Evolutionary conservation across 2,329 filamentous ascomycete genomes (phyloP).

Genomic region (Aspergillus niger): DNA sequence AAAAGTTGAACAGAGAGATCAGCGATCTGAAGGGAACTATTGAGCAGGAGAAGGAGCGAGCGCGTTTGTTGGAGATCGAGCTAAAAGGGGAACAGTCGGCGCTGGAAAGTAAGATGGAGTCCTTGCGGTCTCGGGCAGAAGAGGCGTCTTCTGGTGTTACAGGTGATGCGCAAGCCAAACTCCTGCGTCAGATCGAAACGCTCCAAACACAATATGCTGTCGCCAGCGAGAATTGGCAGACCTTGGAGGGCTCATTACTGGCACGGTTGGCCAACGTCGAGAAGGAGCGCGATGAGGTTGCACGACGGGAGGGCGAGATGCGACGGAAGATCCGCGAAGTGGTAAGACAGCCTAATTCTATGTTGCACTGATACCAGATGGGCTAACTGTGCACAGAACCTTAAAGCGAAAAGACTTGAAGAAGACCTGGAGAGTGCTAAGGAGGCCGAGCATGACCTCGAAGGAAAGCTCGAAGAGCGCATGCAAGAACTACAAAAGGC

Average conservation of each 20-base stretch:
- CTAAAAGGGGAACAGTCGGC: constrained; percentile 74
- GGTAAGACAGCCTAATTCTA: constrained; percentile 53
- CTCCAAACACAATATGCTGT: constrained; percentile 93
- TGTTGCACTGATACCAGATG: not conserved
- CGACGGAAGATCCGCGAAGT: constrained; percentile 86
- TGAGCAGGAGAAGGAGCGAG: constrained; percentile 70
- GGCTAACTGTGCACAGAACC: constrained; percentile 53
- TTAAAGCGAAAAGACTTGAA: constrained; percentile 68
- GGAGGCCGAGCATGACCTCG: constrained; percentile 43
- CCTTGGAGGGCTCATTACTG: constrained; percentile 84
- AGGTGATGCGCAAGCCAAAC: constrained; percentile 82
- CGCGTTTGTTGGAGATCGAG: constrained; percentile 70
- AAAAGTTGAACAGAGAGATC: constrained; percentile 70
- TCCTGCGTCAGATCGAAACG: constrained; percentile 91
- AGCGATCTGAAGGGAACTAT: constrained; percentile 72
- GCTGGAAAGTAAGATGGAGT: constrained; percentile 86
- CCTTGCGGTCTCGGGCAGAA: constrained; percentile 80
- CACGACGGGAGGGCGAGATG: constrained; percentile 80
- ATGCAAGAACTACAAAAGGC: constrained; percentile 59
- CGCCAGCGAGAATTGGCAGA: constrained; percentile 96
- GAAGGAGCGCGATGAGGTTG: constrained; percentile 85
- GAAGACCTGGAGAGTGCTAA: constrained; percentile 75
- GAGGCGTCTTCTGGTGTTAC: constrained; percentile 81
- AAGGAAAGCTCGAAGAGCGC: constrained; percentile 63
- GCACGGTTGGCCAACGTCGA: constrained; percentile 76